A percentile compares a stretch with the other conserved stretches of the same genome.
Evolutionary conservation across 306 rosid genomes (phyloP).

Genomic region (Corylus avellana): DNA sequence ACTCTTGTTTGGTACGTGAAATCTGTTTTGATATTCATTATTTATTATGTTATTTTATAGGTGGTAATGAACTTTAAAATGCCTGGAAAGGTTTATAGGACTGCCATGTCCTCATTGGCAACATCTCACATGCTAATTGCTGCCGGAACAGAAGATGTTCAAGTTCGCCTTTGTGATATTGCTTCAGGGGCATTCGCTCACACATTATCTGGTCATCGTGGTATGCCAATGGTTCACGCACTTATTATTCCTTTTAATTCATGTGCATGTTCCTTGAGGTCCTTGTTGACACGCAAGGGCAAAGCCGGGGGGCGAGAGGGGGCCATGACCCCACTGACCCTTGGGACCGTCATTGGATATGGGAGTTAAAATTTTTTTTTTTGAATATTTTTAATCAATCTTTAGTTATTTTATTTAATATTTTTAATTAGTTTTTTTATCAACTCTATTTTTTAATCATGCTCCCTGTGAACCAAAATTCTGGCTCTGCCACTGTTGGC

Average conservation of each 20-base stretch:
- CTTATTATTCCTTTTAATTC: background rate
- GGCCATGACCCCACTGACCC: too few species aligned
- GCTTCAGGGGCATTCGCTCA: conserved; percentile 91
- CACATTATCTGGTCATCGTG: conserved; percentile 92
- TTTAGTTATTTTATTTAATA: too few species aligned
- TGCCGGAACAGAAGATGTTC: conserved; percentile 94
- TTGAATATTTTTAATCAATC: too few species aligned
- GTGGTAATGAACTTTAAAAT: conserved; percentile 77
- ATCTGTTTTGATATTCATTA: background rate
- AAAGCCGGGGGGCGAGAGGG: too few species aligned
- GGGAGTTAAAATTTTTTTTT: too few species aligned
- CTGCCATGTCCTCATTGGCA: conserved; percentile 89
- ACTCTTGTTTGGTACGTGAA: background rate
- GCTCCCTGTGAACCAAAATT: too few species aligned
- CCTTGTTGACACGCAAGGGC: background rate
- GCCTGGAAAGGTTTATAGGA: conserved; percentile 90
- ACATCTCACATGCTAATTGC: conserved; percentile 90
- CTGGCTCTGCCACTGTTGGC: too few species aligned
- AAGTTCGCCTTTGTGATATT: conserved; percentile 96
- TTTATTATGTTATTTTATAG: conserved; percentile 30
- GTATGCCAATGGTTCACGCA: conserved; percentile 36
- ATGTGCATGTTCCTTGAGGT: background rate
- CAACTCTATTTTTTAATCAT: too few species aligned
- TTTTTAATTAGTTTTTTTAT: too few species aligned
- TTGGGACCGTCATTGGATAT: too few species aligned